Evolutionary conservation across 257 asterid genomes (phyloP), one percentile per base, ranked within the genome.

Genomic region (Nicotiana knightiana): DNA sequence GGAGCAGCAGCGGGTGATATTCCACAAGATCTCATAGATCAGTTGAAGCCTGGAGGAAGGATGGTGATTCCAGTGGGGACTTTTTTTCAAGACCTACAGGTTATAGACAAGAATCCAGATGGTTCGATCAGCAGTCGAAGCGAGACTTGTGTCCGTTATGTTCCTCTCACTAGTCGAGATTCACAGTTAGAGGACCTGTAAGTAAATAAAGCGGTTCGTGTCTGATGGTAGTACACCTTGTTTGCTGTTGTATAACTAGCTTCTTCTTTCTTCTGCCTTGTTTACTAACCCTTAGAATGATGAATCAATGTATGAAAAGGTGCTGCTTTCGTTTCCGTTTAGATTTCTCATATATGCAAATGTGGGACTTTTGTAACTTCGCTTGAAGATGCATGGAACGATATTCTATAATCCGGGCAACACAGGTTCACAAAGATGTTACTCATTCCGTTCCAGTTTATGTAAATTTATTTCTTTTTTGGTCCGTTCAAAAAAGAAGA

Each of bases 1-100:
- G 99, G 99, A 76, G 99, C 99, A 63, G 98, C 99, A 5, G 95
- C 99, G 64, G 84, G 89, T 1, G 97, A 96, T 87, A 91, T 96
- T 71, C 98, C 99, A 71, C 90, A 90, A 64, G 90, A 93, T 30
- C 93, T 96, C 33, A 80, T 94, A 4, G 93, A 94, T 62, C 98
- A 96, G 89, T 83, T 96, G 87, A 96, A 93, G 87, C 98, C 99
- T 0, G 97, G 99, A 6, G 98, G 99, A 66, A 89, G 98, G 90
- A 81, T 96, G 90, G 99, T 96, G 83, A 91, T 96, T 83, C 99
- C 99, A 6, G 99, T 96, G 26, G 99, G 98, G 65, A 88, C 90
- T 48, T 46, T 86, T n/a, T 90, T 87, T 83, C 99, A 96, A 89
- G 97, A 91, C 80, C 90, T 96, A 83, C 86, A 90, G 87, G 96